Percentiles rank a stretch among this genome's conserved stretches.
Evolutionary conservation across 2,329 filamentous ascomycete species (phyloP).

Genomic region (Fusarium camptoceras): DNA sequence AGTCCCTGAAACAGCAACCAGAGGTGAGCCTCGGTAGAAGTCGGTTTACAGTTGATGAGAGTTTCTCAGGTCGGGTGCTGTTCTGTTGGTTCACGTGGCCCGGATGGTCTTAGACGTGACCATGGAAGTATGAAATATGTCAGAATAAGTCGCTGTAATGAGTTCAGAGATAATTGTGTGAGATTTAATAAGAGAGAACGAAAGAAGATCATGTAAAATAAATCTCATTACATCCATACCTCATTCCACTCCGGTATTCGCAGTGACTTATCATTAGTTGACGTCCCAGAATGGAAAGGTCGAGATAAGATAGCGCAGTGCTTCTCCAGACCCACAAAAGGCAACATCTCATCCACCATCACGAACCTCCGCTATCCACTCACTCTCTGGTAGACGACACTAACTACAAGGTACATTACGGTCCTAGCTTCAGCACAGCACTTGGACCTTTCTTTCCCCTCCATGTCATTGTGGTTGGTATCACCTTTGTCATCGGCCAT

Average conservation of each 20-base stretch:
- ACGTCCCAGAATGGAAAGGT: conserved; percentile 28
- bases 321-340: conserved; percentile 12
- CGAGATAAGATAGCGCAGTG: conserved; percentile 34
- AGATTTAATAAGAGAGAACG: not conserved
- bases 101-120: conserved; percentile 26
- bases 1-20: conserved; percentile 9
- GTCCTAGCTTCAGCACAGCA: conserved; percentile 1
- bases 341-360: conserved; percentile 8
- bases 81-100: conserved; percentile 39
- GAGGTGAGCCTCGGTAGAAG: conserved; percentile 26
- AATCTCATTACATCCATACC: conserved; percentile 7
- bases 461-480: conserved; percentile 17
- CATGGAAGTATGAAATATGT: conserved; percentile 14
- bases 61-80: conserved; percentile 25
- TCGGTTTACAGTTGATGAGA: conserved; percentile 22
- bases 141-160: conserved; percentile 20
- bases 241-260: conserved; percentile 19
- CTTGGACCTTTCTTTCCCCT: conserved; percentile 6
- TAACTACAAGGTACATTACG: conserved; percentile 4
- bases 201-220: not conserved
- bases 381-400: not conserved
- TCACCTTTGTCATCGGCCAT: conserved; percentile 17
- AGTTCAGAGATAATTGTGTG: not conserved
- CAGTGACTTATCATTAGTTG: conserved; percentile 6
- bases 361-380: conserved; percentile 1